Conservation (phyloP, 495 filamentous ascomycete genomes). For the Neurospora pannonica region DNA sequence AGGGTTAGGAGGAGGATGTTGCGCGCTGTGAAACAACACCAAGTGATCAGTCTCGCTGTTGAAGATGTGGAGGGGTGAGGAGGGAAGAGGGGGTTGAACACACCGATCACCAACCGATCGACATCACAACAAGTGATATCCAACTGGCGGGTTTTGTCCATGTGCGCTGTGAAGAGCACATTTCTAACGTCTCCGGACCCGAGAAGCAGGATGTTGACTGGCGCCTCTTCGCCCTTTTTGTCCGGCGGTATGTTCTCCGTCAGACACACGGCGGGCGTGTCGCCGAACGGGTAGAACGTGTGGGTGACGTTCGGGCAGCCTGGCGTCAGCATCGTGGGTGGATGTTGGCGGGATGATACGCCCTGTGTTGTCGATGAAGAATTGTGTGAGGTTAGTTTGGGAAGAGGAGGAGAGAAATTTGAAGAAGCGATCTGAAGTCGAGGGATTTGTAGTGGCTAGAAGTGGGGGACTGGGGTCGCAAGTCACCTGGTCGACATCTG, state of each 20-base stretch:
- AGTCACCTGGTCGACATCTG: too few relatives aligned
- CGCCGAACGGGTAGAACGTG: conserved; percentile 16
- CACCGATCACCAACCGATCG: conserved; percentile 18
- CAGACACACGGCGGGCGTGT: conserved; percentile 19
- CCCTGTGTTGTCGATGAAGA: background rate
- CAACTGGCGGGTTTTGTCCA: conserved; percentile 11
- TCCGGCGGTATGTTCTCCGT: conserved; percentile 20
- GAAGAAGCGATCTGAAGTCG: background rate
- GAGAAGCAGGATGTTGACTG: conserved; percentile 18
- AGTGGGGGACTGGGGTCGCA: background rate
- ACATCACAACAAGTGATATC: conserved; percentile 25
- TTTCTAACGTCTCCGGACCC: conserved; percentile 23
- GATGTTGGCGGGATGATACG: background rate
- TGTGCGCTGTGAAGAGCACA: conserved; percentile 21
- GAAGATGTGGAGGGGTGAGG: background rate
- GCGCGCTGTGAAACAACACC: conserved; percentile 9
- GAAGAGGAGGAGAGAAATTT: background rate
- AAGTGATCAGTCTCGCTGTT: background rate
- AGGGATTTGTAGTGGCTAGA: background rate
- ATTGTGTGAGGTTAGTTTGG: background rate
- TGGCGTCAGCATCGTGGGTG: background rate
- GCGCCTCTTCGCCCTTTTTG: conserved; percentile 1
- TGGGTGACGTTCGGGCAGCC: background rate
- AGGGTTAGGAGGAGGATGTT: conserved; percentile 22
- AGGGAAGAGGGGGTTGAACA: background rate